Evolutionary conservation across 2,329 filamentous ascomycete species (phyloP).

Genomic region (Talaromyces atroroseus): DNA sequence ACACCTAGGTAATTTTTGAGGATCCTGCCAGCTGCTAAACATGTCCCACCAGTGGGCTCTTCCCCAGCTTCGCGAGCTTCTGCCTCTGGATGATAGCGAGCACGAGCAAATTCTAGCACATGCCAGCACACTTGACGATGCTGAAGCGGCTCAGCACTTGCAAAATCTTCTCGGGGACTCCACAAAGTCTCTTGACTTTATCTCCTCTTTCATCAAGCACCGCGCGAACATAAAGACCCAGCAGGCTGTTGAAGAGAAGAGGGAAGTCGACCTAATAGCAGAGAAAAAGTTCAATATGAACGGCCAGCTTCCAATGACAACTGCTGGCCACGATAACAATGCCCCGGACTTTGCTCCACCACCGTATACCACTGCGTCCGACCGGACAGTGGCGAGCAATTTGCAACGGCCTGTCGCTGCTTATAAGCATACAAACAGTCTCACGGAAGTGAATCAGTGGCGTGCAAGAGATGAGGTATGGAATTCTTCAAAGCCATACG

Average conservation of each 20-base stretch:
- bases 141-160: conserved; percentile 3
- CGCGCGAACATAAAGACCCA: background rate
- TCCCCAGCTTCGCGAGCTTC: conserved; percentile 1
- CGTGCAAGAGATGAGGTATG: conserved; percentile 37
- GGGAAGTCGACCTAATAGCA: background rate
- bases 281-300: background rate
- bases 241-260: background rate
- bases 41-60: background rate
- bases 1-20: background rate
- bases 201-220: background rate
- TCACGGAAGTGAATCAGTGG: conserved; percentile 34
- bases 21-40: background rate
- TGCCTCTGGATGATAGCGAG: conserved; percentile 3
- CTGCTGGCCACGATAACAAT: background rate
- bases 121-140: background rate
- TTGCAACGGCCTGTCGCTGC: background rate
- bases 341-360: background rate
- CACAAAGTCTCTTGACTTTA: conserved; percentile 2
- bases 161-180: conserved; percentile 5
- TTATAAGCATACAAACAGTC: conserved; percentile 31
- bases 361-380: background rate
- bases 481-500: background rate
- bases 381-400: background rate
- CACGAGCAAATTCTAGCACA: conserved; percentile 3
- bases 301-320: background rate